Evolutionary conservation across 1,284 basidiomycete species (phyloP), one percentile per base, ranked within the genome.

Genomic region (Dichomitus squalens): DNA sequence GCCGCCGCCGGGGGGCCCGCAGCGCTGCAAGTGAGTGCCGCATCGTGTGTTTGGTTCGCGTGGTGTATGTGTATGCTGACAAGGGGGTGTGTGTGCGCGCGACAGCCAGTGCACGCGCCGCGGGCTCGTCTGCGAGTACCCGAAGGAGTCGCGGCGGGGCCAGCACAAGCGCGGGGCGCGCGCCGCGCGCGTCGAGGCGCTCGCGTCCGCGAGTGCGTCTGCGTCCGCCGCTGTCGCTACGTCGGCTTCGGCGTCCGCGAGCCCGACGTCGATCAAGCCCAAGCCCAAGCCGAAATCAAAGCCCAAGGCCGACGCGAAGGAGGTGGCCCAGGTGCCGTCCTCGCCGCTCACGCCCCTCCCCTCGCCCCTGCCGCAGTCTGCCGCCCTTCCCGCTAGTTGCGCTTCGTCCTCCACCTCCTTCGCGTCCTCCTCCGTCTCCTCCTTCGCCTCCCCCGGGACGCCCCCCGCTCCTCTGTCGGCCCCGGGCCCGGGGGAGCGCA

Each of bases 61-160:
- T 53, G 34, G 46, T 21, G 18, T 43, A 52, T 34, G 8, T 27
- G 43, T n/a, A 6, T n/a, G 5, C 48, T 52, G 43, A 31, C 43
- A 7, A 25, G 3, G 40, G 12, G 11, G 18, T 6, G 5, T 2
- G 12, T 11, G 23, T 44, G 12, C 18, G n/a, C 59, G 48, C 47
- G 47, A 59, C 64, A 83, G 80, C 57, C 80, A 83, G 67, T 82
- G 80, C 57, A 69, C 74, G 52, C 75, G 81, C 57, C 77, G 80
- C 50, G 72, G 72, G 41, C 75, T 80, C 57, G 70, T 72, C 52
- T 82, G 80, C 65, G 75, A 76, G 56, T 82, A 80, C 63, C 80
- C 80, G 31, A 80, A 78, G 57, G 80, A 83, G 65, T 83, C 78
- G 12, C 76, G 78, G 40, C 75, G 81, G 34, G 81, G 80, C 1